phyloP scores from a whole-genome alignment of 2,329 filamentous ascomycete species.

The Pseudocercospora pini-densiflorae region DNA sequence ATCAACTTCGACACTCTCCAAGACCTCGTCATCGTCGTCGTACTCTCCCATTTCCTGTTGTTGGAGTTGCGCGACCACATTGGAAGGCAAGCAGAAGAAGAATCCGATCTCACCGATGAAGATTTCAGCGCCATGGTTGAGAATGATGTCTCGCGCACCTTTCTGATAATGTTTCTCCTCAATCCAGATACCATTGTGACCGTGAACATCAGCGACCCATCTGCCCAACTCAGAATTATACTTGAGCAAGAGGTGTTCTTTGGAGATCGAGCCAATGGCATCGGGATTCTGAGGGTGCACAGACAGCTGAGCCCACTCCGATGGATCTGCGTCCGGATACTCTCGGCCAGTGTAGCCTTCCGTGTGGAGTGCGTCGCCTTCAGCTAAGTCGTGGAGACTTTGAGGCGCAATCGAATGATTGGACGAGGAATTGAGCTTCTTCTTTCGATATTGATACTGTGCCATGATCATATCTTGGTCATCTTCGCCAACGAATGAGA shows the following conservation, averaged over 20 bases:
- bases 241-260: slow-evolving; percentile 72
- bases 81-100: slow-evolving; percentile 69
- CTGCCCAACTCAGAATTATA: slow-evolving; percentile 67
- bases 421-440: slow-evolving; percentile 50
- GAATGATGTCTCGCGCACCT: slow-evolving; percentile 56
- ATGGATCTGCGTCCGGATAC: slow-evolving; percentile 36
- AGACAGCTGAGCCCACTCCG: slow-evolving; percentile 20
- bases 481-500: slow-evolving; percentile 52
- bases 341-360: slow-evolving; percentile 42
- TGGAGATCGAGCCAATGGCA: slow-evolving; percentile 73
- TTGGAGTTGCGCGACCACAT: slow-evolving; percentile 4
- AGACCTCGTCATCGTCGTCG: slow-evolving; percentile 53
- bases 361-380: slow-evolving; percentile 24
- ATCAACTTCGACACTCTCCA: slow-evolving; percentile 36
- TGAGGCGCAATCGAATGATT: slow-evolving; percentile 51
- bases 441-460: slow-evolving; percentile 11
- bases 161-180: slow-evolving; percentile 57
- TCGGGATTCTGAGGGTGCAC: slow-evolving; percentile 49
- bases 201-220: slow-evolving; percentile 67
- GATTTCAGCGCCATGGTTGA: slow-evolving; percentile 69
- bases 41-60: slow-evolving; percentile 38
- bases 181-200: slow-evolving; percentile 71
- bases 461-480: slow-evolving; percentile 51
- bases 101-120: slow-evolving; percentile 74
- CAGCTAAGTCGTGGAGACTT: slow-evolving; percentile 25